Conservation (phyloP, 2,329 filamentous ascomycete species). For the Fonsecaea erecta region DNA sequence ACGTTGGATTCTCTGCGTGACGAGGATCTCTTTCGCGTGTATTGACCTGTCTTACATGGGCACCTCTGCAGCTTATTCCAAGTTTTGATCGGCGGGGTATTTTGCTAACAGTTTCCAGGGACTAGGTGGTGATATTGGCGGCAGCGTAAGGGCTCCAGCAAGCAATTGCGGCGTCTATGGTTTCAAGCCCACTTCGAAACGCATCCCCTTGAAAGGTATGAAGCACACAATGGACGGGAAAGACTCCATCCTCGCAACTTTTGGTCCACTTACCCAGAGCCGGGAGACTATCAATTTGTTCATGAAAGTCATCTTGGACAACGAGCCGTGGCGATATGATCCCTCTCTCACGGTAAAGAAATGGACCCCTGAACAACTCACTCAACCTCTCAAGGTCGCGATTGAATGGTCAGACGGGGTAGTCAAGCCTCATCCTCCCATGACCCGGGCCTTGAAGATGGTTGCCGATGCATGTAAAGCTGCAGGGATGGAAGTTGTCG, state of each 20-base stretch:
- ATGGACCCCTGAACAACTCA: conserved; percentile 50
- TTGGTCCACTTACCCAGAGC: conserved; percentile 61
- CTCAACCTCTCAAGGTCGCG: conserved; percentile 57
- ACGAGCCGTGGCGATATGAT: conserved; percentile 59
- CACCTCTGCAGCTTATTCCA: not conserved
- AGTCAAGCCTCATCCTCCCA: conserved; percentile 68
- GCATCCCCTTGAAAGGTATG: conserved; percentile 44
- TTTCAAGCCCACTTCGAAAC: conserved; percentile 46
- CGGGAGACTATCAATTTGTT: conserved; percentile 55
- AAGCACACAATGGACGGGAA: conserved; percentile 20
- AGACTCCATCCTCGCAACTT: conserved; percentile 50
- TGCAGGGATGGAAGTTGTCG: conserved; percentile 59
- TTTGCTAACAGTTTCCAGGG: conserved; percentile 48
- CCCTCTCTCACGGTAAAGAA: conserved; percentile 59
- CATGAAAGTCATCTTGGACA: conserved; percentile 47
- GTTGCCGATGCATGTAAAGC: conserved; percentile 51
- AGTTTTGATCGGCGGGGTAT: not conserved
- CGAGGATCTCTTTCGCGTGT: not conserved
- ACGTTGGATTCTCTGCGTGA: not conserved
- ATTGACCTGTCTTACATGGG: not conserved
- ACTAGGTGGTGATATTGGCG: conserved; percentile 59
- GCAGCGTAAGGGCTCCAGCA: conserved; percentile 47
- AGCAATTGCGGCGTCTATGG: conserved; percentile 49
- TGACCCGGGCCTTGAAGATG: conserved; percentile 55
- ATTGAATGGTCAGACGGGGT: conserved; percentile 69